phyloP scores from a whole-genome alignment of 2,329 filamentous ascomycete genomes.

The Elsinoe ampelina region DNA sequence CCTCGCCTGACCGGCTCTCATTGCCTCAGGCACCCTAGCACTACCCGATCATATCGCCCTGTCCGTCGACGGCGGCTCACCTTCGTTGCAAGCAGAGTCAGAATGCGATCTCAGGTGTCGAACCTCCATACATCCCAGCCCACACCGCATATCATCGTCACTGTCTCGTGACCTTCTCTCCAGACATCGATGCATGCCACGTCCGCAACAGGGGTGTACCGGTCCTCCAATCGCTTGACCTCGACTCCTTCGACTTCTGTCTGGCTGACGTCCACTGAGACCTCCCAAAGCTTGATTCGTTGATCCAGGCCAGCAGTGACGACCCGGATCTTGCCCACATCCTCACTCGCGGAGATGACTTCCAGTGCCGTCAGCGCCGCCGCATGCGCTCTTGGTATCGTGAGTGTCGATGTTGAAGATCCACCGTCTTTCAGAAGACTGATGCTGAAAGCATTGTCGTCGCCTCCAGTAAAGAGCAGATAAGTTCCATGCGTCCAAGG shows the following conservation, averaged over 20 bases:
- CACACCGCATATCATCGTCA: slow-evolving; percentile 39
- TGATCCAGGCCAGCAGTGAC: slow-evolving; percentile 38
- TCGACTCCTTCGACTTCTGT: slow-evolving; percentile 23
- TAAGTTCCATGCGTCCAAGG: slow-evolving; percentile 27
- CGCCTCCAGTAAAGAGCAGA: slow-evolving; percentile 67
- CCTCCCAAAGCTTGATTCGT: slow-evolving; percentile 38
- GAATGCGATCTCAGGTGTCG: not conserved
- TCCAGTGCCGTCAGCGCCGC: slow-evolving; percentile 57
- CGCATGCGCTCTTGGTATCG: slow-evolving; percentile 55
- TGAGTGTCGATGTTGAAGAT: slow-evolving; percentile 22
- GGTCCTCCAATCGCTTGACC: slow-evolving; percentile 26
- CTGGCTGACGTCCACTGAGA: slow-evolving; percentile 21
- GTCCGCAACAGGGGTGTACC: slow-evolving; percentile 45
- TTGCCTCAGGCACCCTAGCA: not conserved
- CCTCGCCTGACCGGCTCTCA: not conserved
- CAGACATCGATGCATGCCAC: slow-evolving; percentile 40
- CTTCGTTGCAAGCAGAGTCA: too few species aligned
- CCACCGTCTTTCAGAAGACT: slow-evolving; percentile 24
- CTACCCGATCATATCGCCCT: too few species aligned
- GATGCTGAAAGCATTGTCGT: slow-evolving; percentile 72
- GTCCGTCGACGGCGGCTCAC: too few species aligned
- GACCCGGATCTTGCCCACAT: slow-evolving; percentile 16
- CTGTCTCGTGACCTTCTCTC: slow-evolving; percentile 15
- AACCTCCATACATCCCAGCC: slow-evolving; percentile 38
- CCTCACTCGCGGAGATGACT: slow-evolving; percentile 22